Conservation (phyloP, 2,329 filamentous ascomycete species). For the Aspergillus neotritici region DNA sequence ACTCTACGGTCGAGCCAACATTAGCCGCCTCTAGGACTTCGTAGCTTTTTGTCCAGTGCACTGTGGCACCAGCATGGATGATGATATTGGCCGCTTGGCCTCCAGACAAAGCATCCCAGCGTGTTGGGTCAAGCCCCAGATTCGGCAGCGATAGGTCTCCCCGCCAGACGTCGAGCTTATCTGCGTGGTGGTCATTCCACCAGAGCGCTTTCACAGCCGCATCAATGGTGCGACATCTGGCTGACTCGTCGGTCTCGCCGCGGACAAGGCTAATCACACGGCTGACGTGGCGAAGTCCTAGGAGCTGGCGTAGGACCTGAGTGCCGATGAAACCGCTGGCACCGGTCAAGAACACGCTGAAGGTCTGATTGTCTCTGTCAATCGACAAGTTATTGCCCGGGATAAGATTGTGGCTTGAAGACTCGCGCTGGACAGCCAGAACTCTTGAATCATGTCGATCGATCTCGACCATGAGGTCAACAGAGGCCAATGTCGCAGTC, state of each 20-base stretch:
- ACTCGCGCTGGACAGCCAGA: slow-evolving; percentile 4
- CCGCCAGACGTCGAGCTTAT: slow-evolving; percentile 17
- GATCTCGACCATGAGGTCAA: too few species aligned
- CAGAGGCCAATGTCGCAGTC: too few species aligned
- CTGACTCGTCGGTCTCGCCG: background rate
- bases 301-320: slow-evolving; percentile 17
- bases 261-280: slow-evolving; percentile 16
- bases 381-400: background rate
- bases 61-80: slow-evolving; percentile 7
- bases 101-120: slow-evolving; percentile 3
- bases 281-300: slow-evolving; percentile 4
- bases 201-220: slow-evolving; percentile 13
- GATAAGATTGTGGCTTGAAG: slow-evolving; percentile 2
- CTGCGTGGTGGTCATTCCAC: slow-evolving; percentile 11
- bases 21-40: slow-evolving; percentile 6
- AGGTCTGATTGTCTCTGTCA: too few species aligned
- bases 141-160: slow-evolving; percentile 14
- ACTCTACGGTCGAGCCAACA: slow-evolving; percentile 7
- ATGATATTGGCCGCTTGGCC: slow-evolving; percentile 5
- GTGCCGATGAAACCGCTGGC: slow-evolving; percentile 20
- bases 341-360: slow-evolving; percentile 17
- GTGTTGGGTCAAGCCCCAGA: slow-evolving; percentile 4
- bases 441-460: background rate
- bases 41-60: slow-evolving; percentile 6
- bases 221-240: slow-evolving; percentile 2